Percentiles rank a stretch among this genome's conserved stretches.
Conservation (phyloP, 2,329 filamentous ascomycete genomes). For the Aspergillus persii region DNA sequence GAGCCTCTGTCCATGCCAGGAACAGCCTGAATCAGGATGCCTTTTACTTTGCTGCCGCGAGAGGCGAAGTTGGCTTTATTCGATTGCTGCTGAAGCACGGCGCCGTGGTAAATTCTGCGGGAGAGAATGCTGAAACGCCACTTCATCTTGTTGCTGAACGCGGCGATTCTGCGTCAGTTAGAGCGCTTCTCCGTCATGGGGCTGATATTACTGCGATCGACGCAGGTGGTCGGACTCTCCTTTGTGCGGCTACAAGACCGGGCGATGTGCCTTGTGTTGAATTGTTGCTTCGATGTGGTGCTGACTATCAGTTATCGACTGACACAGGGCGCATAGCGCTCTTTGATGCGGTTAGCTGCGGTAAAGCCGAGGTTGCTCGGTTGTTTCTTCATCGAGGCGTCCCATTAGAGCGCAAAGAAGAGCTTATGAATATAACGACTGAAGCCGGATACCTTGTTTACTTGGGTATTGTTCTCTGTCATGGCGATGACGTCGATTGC, state of each 20-base stretch:
- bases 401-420: not conserved
- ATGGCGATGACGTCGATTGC: not conserved
- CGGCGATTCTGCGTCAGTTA: not conserved
- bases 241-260: not conserved
- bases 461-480: not conserved
- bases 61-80: not conserved
- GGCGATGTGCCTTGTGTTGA: not conserved
- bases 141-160: not conserved
- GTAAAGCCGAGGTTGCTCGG: too few relatives aligned
- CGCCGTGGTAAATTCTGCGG: not conserved
- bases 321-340: not conserved
- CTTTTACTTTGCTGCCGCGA: not conserved
- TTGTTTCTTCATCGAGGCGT: not conserved
- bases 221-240: not conserved
- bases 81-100: not conserved
- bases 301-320: not conserved
- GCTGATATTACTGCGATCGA: not conserved
- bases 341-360: not conserved
- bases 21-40: not conserved
- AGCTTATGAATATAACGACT: not conserved
- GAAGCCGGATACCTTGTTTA: not conserved
- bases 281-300: not conserved
- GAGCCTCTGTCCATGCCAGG: not conserved
- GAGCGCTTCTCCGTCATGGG: not conserved
- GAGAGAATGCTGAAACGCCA: not conserved